A percentile compares a stretch with the other conserved stretches of the same genome.
These are phyloP conservation scores for Pezicula neosporulosa DNA, from an alignment of 2,329 filamentous ascomycete species.

Conservation along the genomic window DNA sequence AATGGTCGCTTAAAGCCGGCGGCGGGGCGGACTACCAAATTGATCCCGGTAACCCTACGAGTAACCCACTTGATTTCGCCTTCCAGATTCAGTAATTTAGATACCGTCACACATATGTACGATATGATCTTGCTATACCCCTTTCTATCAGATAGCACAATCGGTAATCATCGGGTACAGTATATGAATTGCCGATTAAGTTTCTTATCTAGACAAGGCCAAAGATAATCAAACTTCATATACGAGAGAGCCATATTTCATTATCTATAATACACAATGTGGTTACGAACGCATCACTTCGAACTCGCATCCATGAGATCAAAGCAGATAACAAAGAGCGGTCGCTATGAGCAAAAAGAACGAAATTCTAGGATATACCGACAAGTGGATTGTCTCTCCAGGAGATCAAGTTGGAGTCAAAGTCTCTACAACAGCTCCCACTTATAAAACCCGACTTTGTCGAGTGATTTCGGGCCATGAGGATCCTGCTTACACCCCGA, in stretches of 20 bases:
- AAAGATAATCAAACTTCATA: background rate
- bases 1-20: background rate
- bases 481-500: background rate
- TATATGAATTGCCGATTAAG: background rate
- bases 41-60: background rate
- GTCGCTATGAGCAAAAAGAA: background rate
- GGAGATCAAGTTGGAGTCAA: conserved; percentile 17
- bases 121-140: background rate
- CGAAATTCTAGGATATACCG: conserved; percentile 19
- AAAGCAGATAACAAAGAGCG: background rate
- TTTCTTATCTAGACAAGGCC: background rate
- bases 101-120: background rate
- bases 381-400: conserved; percentile 18
- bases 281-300: background rate
- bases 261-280: background rate
- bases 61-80: background rate
- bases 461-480: background rate
- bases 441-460: background rate
- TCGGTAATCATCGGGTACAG: background rate
- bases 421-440: conserved; percentile 3
- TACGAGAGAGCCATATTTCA: background rate
- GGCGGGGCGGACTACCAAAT: background rate
- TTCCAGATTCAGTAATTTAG: background rate
- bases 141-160: background rate
- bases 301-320: background rate